Percentiles rank a stretch among this genome's conserved stretches.
These are phyloP conservation scores for Marasmius tenuissimus DNA, from an alignment of 1,284 basidiomycete species.

Conservation along the genomic window DNA sequence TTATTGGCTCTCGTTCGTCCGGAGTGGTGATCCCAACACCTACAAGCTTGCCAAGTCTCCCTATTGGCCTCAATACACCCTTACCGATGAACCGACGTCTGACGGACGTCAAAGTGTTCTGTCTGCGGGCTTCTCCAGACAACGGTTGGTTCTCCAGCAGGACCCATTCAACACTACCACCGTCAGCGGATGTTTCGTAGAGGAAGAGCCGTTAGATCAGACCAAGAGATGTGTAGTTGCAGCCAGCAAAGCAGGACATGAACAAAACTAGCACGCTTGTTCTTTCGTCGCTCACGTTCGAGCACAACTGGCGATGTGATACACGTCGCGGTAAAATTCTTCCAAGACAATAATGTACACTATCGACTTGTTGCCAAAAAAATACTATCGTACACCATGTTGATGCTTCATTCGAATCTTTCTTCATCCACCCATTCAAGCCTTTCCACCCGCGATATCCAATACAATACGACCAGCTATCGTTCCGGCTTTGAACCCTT, in stretches of 20 bases:
- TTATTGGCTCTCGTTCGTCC: constrained; percentile 63
- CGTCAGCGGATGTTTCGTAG: constrained; percentile 42
- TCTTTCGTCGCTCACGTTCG: background rate
- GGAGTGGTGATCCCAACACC: constrained; percentile 49
- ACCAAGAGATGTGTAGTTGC: constrained; percentile 35
- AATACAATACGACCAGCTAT: constrained; percentile 67
- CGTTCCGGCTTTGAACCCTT: constrained; percentile 54
- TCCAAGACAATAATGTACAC: too few relatives aligned
- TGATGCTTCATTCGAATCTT: too few relatives aligned
- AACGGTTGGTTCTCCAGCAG: constrained; percentile 48
- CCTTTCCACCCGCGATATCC: constrained; percentile 30
- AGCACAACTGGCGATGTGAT: too few relatives aligned
- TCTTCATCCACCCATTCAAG: too few relatives aligned
- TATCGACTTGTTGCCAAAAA: background rate
- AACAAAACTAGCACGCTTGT: constrained; percentile 30
- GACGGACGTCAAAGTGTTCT: background rate
- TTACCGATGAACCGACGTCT: background rate
- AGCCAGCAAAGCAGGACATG: constrained; percentile 27
- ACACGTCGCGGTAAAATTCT: too few relatives aligned
- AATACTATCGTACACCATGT: too few relatives aligned
- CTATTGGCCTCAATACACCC: constrained; percentile 37
- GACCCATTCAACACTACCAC: constrained; percentile 28
- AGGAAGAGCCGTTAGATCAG: constrained; percentile 40
- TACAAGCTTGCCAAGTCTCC: constrained; percentile 50
- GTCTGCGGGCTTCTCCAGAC: constrained; percentile 13